These are phyloP conservation scores for Talaromyces sp. DNA, from an alignment of 2,329 filamentous ascomycete genomes.

Conservation along the genomic window DNA sequence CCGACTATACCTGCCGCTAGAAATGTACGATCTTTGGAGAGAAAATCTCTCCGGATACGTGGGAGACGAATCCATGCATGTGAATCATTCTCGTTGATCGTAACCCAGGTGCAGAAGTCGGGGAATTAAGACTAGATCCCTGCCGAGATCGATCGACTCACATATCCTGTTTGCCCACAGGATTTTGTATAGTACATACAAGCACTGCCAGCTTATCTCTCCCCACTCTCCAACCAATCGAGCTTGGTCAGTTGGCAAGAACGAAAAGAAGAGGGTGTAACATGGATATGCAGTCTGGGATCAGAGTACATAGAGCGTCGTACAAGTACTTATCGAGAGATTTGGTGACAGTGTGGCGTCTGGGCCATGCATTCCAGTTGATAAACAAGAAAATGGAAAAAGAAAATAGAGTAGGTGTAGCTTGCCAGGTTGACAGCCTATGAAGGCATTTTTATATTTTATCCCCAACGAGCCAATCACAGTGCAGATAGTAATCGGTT, in stretches of 20 bases:
- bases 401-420: background rate
- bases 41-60: background rate
- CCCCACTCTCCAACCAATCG: background rate
- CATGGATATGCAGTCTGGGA: background rate
- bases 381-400: background rate
- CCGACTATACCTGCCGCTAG: background rate
- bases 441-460: background rate
- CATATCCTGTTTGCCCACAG: background rate
- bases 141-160: background rate
- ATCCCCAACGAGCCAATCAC: background rate
- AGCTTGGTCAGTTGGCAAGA: background rate
- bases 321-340: background rate
- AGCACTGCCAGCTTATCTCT: background rate
- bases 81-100: background rate
- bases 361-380: background rate
- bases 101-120: background rate
- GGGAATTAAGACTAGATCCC: background rate
- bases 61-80: background rate
- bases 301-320: background rate
- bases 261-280: background rate
- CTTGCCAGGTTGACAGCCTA: background rate
- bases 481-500: conserved; percentile 1
- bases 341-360: background rate
- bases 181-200: background rate
- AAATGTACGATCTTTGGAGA: background rate